Evolutionary conservation across 805 yeast species (phyloP).

Genomic region (Suhomyces tanzawaensis): DNA sequence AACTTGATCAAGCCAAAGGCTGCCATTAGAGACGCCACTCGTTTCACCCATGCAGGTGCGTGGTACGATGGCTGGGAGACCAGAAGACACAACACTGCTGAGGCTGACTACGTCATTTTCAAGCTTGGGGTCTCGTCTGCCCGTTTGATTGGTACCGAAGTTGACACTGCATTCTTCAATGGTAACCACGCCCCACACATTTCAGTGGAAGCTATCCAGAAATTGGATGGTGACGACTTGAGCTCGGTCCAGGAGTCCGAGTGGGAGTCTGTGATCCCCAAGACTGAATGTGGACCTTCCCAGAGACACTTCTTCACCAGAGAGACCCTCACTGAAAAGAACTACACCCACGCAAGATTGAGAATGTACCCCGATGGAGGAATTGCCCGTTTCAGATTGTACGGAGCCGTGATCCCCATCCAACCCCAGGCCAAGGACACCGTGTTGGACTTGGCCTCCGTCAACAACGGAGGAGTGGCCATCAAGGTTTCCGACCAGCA

Average conservation of each 20-base stretch:
- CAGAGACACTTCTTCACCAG: slow-evolving; percentile 82
- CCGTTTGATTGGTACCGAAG: slow-evolving; percentile 73
- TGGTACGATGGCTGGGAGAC: slow-evolving; percentile 99
- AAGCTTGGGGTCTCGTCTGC: slow-evolving; percentile 84
- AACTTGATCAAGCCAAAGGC: slow-evolving; percentile 79
- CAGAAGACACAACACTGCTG: slow-evolving; percentile 82
- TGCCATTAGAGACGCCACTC: slow-evolving; percentile 79
- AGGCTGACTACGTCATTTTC: slow-evolving; percentile 84
- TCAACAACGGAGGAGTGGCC: slow-evolving; percentile 85
- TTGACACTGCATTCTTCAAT: slow-evolving; percentile 90
- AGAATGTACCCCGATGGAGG: slow-evolving; percentile 99
- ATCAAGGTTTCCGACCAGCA: slow-evolving; percentile 85
- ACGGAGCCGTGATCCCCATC: slow-evolving; percentile 80
- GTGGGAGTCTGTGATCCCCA: slow-evolving; percentile 74
- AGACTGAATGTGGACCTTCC: slow-evolving; percentile 83
- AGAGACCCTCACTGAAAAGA: slow-evolving; percentile 50
- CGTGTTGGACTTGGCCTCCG: slow-evolving; percentile 74
- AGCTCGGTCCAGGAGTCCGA: slow-evolving; percentile 22
- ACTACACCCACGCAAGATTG: slow-evolving; percentile 77
- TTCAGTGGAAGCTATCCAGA: slow-evolving; percentile 69
- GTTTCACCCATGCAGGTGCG: slow-evolving; percentile 82
- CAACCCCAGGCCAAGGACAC: slow-evolving; percentile 46
- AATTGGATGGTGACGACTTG: slow-evolving; percentile 28
- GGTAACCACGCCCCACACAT: slow-evolving; percentile 95
- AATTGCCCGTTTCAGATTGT: slow-evolving; percentile 88